phyloP scores from a whole-genome alignment of 805 yeast genomes.

The Nakazawaea populi region DNA sequence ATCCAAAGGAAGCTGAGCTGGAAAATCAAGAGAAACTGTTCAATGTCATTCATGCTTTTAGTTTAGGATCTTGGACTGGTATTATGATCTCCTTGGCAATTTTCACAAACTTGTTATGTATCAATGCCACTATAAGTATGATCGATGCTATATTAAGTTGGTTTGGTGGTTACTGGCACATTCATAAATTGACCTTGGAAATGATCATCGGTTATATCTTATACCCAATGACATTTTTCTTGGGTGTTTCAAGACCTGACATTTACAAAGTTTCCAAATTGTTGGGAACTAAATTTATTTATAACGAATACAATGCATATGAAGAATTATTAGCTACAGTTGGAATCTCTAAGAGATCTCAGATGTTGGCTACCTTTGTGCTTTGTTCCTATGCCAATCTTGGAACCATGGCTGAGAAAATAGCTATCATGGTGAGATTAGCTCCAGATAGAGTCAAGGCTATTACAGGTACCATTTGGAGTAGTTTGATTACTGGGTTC shows the following conservation, averaged over 20 bases:
- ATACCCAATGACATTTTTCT: conserved; percentile 54
- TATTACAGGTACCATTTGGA: conserved; percentile 36
- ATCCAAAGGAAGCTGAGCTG: conserved; percentile 36
- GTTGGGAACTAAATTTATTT: conserved; percentile 51
- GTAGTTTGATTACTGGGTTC: conserved; percentile 45
- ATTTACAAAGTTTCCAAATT: conserved; percentile 44
- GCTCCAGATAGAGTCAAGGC: conserved; percentile 44
- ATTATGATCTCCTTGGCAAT: conserved; percentile 50
- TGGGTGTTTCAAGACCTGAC: conserved; percentile 51
- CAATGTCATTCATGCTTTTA: conserved; percentile 40
- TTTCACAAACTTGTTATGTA: conserved; percentile 53
- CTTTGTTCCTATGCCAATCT: conserved; percentile 58
- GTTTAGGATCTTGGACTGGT: conserved; percentile 48
- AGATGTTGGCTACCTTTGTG: conserved; percentile 51
- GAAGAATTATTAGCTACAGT: conserved; percentile 26
- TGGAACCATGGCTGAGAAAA: conserved; percentile 54
- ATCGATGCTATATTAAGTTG: conserved; percentile 50
- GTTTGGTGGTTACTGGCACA: conserved; percentile 62
- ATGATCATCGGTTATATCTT: conserved; percentile 51
- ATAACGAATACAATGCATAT: conserved; percentile 57
- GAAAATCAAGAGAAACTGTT: conserved; percentile 22
- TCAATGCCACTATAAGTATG: conserved; percentile 53
- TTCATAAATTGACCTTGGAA: conserved; percentile 43
- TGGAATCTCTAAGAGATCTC: conserved; percentile 42
- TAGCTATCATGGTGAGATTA: conserved; percentile 51